These are phyloP conservation scores for Coniochaeta sp. DNA, from an alignment of 2,329 filamentous ascomycete species.

Conservation along the genomic window DNA sequence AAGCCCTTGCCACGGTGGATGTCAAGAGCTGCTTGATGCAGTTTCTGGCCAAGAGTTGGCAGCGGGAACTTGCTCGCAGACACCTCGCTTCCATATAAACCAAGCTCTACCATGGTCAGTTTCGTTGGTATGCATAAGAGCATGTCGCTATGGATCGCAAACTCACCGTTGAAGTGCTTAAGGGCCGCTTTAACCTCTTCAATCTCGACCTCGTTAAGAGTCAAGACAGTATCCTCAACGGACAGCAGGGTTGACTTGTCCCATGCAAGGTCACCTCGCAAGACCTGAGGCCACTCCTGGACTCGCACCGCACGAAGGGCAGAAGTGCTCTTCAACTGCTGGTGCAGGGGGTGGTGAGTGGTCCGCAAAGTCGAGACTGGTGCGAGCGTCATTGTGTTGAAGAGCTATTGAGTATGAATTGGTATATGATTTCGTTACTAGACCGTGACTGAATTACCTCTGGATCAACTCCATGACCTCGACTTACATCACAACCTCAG, in stretches of 20 bases:
- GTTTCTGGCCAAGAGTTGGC: constrained; percentile 9
- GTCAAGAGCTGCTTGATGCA: constrained; percentile 7
- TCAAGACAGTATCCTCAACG: constrained; percentile 16
- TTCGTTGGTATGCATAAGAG: constrained; percentile 1
- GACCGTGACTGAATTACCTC: background rate
- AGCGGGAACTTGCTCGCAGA: constrained; percentile 14
- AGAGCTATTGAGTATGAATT: background rate
- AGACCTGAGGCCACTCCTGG: constrained; percentile 9
- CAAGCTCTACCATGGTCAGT: constrained; percentile 3
- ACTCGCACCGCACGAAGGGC: background rate
- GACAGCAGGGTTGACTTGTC: constrained; percentile 5
- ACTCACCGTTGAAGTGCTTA: constrained; percentile 20
- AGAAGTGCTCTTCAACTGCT: background rate
- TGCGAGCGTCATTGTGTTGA: background rate
- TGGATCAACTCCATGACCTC: background rate
- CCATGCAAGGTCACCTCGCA: constrained; percentile 13
- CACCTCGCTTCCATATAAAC: constrained; percentile 12
- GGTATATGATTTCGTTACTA: background rate
- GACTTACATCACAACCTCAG: background rate
- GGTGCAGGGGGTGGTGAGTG: background rate
- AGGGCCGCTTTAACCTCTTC: constrained; percentile 18
- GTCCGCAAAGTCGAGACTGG: constrained; percentile 5
- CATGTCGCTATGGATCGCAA: too few relatives aligned
- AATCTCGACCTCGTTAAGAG: constrained; percentile 16
- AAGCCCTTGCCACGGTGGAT: constrained; percentile 26